Percentiles rank a stretch among this genome's conserved stretches.
These are phyloP conservation scores for Xylaria sp. DNA, from an alignment of 2,329 filamentous ascomycete species.

Conservation along the genomic window DNA sequence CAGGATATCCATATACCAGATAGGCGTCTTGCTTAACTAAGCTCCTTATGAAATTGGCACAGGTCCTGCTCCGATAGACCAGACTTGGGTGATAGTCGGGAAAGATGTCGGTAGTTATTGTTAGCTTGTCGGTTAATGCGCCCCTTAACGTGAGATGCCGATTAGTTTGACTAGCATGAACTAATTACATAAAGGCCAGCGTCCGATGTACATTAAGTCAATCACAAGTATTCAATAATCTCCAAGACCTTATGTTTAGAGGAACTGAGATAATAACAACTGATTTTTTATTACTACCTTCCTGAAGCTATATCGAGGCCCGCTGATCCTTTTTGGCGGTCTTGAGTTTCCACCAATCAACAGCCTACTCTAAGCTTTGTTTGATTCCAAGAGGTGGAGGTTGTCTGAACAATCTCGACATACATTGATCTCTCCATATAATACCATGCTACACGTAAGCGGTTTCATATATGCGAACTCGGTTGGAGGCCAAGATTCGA, in stretches of 20 bases:
- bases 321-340: neutral
- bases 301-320: constrained; percentile 12
- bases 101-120: neutral
- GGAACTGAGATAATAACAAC: neutral
- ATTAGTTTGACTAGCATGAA: neutral
- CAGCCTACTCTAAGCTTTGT: neutral
- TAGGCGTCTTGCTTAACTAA: neutral
- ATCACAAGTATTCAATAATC: neutral
- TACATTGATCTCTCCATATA: constrained; percentile 8
- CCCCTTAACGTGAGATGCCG: neutral
- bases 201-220: neutral
- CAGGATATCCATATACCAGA: constrained; percentile 4
- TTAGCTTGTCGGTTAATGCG: neutral
- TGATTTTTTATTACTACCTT: constrained; percentile 6
- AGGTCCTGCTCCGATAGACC: neutral
- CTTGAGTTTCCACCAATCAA: constrained; percentile 27
- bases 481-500: neutral
- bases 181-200: neutral
- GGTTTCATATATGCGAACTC: neutral
- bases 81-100: neutral
- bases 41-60: neutral
- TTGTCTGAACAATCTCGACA: neutral
- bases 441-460: neutral
- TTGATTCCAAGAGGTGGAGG: neutral
- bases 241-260: neutral